Evolutionary conservation across 148 eudicot species (phyloP).

Genomic region (Spergularia marina): DNA sequence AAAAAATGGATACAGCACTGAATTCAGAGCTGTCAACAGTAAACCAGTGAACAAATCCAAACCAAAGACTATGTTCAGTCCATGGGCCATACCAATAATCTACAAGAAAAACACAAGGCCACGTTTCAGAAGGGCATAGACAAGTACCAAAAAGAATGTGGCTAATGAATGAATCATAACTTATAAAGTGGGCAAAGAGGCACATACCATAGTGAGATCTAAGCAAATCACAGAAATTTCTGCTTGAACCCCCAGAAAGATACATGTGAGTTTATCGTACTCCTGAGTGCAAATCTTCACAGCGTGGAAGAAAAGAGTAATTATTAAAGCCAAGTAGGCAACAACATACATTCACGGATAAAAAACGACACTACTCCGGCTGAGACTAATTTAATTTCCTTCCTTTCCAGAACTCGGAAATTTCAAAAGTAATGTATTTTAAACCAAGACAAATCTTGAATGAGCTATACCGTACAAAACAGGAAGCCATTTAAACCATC

Average conservation of each 20-base stretch:
- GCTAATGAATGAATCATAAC: background rate
- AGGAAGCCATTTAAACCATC: no score
- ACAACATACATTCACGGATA: background rate
- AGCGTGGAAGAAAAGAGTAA: constrained; percentile 20
- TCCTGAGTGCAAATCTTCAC: constrained; percentile 73
- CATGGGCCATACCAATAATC: constrained; percentile 91
- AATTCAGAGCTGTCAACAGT: constrained; percentile 61
- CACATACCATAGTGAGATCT: constrained; percentile 78
- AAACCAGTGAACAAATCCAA: constrained; percentile 62
- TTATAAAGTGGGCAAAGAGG: background rate
- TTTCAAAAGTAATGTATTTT: background rate
- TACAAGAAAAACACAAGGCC: constrained; percentile 25
- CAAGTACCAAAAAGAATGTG: constrained; percentile 3
- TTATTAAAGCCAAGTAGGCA: background rate
- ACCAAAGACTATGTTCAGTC: constrained; percentile 68
- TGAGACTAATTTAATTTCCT: background rate
- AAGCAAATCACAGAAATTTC: constrained; percentile 68
- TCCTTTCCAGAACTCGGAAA: background rate
- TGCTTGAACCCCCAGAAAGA: constrained; percentile 70
- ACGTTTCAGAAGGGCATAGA: constrained; percentile 6
- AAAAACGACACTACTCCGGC: background rate
- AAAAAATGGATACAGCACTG: constrained; percentile 67
- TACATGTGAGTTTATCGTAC: constrained; percentile 59
- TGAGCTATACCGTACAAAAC: no score
- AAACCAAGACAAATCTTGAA: background rate